Conservation (phyloP, 2,329 filamentous ascomycete species). For the Xylariomycetidae sp. region DNA sequence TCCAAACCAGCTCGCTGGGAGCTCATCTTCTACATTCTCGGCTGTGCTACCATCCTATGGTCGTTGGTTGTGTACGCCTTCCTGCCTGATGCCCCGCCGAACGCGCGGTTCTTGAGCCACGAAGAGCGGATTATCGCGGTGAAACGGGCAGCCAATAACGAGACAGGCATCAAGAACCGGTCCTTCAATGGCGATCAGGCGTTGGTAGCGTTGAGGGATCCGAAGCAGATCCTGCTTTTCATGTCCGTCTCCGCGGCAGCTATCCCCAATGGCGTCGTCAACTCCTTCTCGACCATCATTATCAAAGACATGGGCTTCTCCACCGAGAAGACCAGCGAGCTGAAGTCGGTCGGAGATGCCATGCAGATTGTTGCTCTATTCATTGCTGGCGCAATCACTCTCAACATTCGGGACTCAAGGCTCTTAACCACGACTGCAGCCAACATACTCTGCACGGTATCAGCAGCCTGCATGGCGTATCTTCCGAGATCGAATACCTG, state of each 20-base stretch:
- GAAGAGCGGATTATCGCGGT: conserved; percentile 25
- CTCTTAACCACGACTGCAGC: conserved; percentile 24
- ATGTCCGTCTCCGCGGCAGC: conserved; percentile 14
- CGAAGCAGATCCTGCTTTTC: conserved; percentile 25
- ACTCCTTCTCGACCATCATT: conserved; percentile 30
- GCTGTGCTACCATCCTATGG: conserved; percentile 28
- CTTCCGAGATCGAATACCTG: conserved; percentile 28
- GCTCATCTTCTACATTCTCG: conserved; percentile 29
- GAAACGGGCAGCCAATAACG: conserved; percentile 24
- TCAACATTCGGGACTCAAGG: conserved; percentile 28
- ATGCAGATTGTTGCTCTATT: conserved; percentile 31
- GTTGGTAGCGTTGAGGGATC: conserved; percentile 21
- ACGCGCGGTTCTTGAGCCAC: conserved; percentile 23
- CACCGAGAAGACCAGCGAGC: conserved; percentile 27
- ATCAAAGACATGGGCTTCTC: conserved; percentile 29
- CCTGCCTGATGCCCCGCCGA: conserved; percentile 27
- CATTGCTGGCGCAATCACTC: conserved; percentile 28
- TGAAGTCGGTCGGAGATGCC: conserved; percentile 31
- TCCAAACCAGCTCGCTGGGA: conserved; percentile 25
- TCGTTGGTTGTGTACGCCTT: conserved; percentile 23
- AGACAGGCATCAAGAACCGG: conserved; percentile 31
- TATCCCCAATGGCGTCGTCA: conserved; percentile 28
- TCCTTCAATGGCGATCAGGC: conserved; percentile 24
- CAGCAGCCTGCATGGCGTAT: conserved; percentile 28
- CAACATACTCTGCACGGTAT: conserved; percentile 29